Evolutionary conservation across 2,329 filamentous ascomycete species (phyloP), one percentile per base, ranked within the genome.

Genomic region (Sporothrix schenckii): DNA sequence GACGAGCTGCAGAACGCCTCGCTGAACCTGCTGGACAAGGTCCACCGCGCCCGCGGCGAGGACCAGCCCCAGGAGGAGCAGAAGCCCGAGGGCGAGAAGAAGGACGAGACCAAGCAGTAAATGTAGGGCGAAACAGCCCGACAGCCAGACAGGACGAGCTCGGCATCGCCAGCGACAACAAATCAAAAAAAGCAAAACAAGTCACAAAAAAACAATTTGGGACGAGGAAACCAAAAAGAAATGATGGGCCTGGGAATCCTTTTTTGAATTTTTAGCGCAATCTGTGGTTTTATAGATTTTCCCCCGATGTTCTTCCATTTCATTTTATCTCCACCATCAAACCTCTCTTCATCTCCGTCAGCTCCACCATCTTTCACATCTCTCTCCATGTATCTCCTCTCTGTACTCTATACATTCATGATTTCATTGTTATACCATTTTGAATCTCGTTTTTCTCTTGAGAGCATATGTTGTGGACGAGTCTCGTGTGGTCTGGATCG

Each of bases 1-100:
- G 89, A 90, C 74, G 91, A 92, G 84, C 92, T 92, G 84, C 87
- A 97, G 74, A 89, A 92, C 73, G 88, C 91, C 69, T 94, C 91
- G 83, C 86, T 99, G 84, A 97, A 92, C 84, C 90, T 98, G 85
- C 80, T 67, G 24, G 91, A 93, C 85, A 93, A 94, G 87, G 88
- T 99, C 92, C 94, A 99, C 92, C 96, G 97, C 88, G 93, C 94
- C 77, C 81, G 83, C 76, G 91, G 94, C 56, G 56, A 61, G 85
- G 85, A 85, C 76, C 81, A 84, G 78, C 82, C 77, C 76, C 81
- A 77, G 80, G 61, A 83, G 77, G 81, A 84, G 79, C 79, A 83
- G 82, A 81, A 82, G 77, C 78, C 86, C 72, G 89, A 92, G 80
- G 89, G 86, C 75, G 89, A 93, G 85, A 92, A 92, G 87, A 93